Conservation (phyloP, 352 stramenopile species). For the Blastocystis sp. region DNA sequence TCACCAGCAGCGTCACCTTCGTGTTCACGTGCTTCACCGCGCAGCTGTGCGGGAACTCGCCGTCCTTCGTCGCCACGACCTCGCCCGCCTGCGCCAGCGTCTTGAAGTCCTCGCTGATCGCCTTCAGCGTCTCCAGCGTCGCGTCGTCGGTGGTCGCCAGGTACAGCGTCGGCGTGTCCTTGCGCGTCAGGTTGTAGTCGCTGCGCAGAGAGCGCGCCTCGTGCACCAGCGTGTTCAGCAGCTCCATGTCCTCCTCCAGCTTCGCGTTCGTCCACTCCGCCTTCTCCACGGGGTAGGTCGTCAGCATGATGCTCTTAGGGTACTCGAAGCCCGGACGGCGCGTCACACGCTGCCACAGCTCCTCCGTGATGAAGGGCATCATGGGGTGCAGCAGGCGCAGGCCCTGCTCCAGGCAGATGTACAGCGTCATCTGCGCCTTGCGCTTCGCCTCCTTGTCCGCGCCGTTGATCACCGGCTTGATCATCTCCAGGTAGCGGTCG, state of each 20-base stretch:
- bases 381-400: slow-evolving; percentile 94
- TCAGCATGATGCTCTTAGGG: slow-evolving; percentile 81
- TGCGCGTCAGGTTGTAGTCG: slow-evolving; percentile 81
- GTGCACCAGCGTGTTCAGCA: slow-evolving; percentile 86
- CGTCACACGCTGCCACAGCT: slow-evolving; percentile 90
- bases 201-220: slow-evolving; percentile 85
- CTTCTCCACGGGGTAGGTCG: slow-evolving; percentile 78
- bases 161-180: slow-evolving; percentile 78
- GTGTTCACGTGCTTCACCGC: slow-evolving; percentile 89
- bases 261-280: slow-evolving; percentile 82
- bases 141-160: slow-evolving; percentile 83
- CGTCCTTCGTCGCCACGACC: slow-evolving; percentile 77
- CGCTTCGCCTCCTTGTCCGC: slow-evolving; percentile 77
- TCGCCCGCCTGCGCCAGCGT: slow-evolving; percentile 86
- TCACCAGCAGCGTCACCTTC: slow-evolving; percentile 84
- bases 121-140: slow-evolving; percentile 77
- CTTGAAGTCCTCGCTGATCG: slow-evolving; percentile 87
- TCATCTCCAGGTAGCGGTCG: slow-evolving; percentile 97
- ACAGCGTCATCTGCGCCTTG: slow-evolving; percentile 71
- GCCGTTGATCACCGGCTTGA: slow-evolving; percentile 92
- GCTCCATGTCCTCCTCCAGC: slow-evolving; percentile 86
- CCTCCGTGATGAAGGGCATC: slow-evolving; percentile 99
- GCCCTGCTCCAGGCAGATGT: slow-evolving; percentile 87
- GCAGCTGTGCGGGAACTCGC: slow-evolving; percentile 74
- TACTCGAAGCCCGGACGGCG: slow-evolving; percentile 75